Evolutionary conservation across 495 filamentous ascomycete species (phyloP), one percentile per base, ranked within the genome.

Genomic region (Tuber calosporum): DNA sequence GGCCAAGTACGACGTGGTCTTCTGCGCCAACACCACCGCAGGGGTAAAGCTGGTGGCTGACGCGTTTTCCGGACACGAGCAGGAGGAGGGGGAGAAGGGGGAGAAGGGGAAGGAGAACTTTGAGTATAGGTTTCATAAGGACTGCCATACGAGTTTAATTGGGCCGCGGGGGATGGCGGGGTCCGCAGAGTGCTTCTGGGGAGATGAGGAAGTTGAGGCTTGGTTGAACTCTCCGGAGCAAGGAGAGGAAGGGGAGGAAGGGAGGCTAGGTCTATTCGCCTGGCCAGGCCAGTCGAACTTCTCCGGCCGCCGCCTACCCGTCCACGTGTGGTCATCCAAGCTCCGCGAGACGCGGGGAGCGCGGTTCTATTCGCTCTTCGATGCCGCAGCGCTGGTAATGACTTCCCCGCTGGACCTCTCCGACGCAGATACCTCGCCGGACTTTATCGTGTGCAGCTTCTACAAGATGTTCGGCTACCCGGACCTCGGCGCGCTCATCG

Each of bases 401-500:
- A 93, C 91, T 30, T 84, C 85, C 4, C 87, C 86, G 4, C 82
- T 93, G 72, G 85, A 88, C 75, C 85, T 94, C 38, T 86, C 84
- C 66, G 84, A 93, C 73, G 78, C 86, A 2, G 83, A 84, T 15
- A 82, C 80, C 26, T 89, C 91, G 15, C 90, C 91, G 0, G 92
- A 94, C 77, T 93, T 93, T 74, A 88, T 85, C 9, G 88, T 87
- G 45, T 73, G 93, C 36, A 91, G 89, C 13, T 88, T 93, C 79
- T 93, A 93, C 82, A 94, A 94, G 82, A 91, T 93, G 70, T 93
- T 93, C 79, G 91, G 91, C 20, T 91, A 92, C 72, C 91, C 91
- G 0, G 89, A 93, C 72, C 84, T 94, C 22, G 92, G 91, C 1
- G 91, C 87, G 7, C 81, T 94, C 36, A 86, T 93, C 48, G 86